Conservation (phyloP, 768 basidiomycete species). For the Pleurotus sapidus region DNA sequence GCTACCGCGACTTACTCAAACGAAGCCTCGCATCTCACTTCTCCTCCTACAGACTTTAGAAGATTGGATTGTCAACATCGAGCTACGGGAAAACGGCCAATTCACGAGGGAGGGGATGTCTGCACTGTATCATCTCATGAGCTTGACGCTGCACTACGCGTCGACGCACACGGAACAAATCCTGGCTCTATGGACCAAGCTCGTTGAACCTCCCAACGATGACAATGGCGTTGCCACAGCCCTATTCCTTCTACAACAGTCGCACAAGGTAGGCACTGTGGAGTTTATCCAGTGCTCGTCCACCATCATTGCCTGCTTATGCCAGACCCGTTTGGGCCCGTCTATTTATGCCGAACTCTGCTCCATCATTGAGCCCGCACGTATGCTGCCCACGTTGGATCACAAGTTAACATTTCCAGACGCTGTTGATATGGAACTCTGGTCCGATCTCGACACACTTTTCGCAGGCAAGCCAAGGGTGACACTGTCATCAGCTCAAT, state of each 20-base stretch:
- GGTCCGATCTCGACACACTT: constrained; percentile 76
- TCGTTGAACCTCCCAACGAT: constrained; percentile 70
- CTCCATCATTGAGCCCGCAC: constrained; percentile 76
- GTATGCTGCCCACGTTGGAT: constrained; percentile 78
- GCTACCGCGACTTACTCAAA: constrained; percentile 54
- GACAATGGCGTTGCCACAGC: constrained; percentile 78
- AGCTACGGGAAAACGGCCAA: constrained; percentile 58
- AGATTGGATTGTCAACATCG: constrained; percentile 79
- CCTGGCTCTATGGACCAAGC: constrained; percentile 70
- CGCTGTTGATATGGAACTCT: constrained; percentile 67
- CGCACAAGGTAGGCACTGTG: constrained; percentile 76
- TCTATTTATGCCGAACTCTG: constrained; percentile 83
- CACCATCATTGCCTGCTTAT: constrained; percentile 80
- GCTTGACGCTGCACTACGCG: constrained; percentile 75
- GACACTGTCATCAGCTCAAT: constrained; percentile 79
- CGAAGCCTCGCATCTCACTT: constrained; percentile 29
- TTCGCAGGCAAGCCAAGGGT: constrained; percentile 72
- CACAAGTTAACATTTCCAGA: constrained; percentile 64
- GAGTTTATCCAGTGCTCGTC: constrained; percentile 78
- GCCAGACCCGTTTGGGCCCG: constrained; percentile 69
- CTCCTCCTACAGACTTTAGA: constrained; percentile 77
- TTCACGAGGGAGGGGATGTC: constrained; percentile 58
- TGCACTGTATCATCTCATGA: constrained; percentile 77
- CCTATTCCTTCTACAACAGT: constrained; percentile 84
- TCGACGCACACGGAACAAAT: constrained; percentile 79